A percentile compares a stretch with the other conserved stretches of the same genome.
These are phyloP conservation scores for Penicillium samsonianum DNA, from an alignment of 495 filamentous ascomycete species.

Conservation along the genomic window DNA sequence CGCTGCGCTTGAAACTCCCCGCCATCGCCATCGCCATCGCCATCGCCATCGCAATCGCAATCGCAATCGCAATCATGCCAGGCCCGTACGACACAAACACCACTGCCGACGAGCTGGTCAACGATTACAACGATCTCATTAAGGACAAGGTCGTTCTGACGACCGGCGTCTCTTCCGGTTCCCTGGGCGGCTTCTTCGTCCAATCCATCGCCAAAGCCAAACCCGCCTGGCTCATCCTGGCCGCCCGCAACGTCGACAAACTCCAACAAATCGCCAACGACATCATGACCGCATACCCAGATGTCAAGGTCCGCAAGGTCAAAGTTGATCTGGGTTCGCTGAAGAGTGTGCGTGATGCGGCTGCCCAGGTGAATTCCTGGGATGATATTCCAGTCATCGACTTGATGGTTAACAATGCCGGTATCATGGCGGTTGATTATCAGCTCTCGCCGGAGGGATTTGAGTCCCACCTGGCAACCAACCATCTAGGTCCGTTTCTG, in stretches of 20 bases:
- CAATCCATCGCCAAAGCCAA: slow-evolving; percentile 49
- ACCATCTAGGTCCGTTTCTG: slow-evolving; percentile 60
- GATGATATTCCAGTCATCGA: slow-evolving; percentile 56
- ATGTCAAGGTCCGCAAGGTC: slow-evolving; percentile 36
- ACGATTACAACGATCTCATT: slow-evolving; percentile 20
- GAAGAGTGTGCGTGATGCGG: slow-evolving; percentile 49
- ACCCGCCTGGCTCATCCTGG: slow-evolving; percentile 56
- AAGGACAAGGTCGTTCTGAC: slow-evolving; percentile 45
- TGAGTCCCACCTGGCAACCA: slow-evolving; percentile 57
- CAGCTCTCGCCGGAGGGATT: slow-evolving; percentile 39
- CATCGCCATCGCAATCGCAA: too few relatives aligned
- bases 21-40: too few relatives aligned
- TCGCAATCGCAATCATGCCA: too few relatives aligned
- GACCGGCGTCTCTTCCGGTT: slow-evolving; percentile 50
- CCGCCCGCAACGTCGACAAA: slow-evolving; percentile 49
- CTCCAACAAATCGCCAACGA: slow-evolving; percentile 35
- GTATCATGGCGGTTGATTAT: slow-evolving; percentile 56
- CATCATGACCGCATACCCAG: slow-evolving; percentile 36
- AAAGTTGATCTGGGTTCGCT: slow-evolving; percentile 46
- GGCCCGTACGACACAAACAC: slow-evolving; percentile 9
- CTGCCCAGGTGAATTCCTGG: slow-evolving; percentile 46
- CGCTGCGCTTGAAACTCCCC: too few relatives aligned
- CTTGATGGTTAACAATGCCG: slow-evolving; percentile 72
- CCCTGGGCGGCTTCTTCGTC: slow-evolving; percentile 50
- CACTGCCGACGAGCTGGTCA: slow-evolving; percentile 6